phyloP scores from a whole-genome alignment of 306 rosid genomes.

The Biancaea sappan region DNA sequence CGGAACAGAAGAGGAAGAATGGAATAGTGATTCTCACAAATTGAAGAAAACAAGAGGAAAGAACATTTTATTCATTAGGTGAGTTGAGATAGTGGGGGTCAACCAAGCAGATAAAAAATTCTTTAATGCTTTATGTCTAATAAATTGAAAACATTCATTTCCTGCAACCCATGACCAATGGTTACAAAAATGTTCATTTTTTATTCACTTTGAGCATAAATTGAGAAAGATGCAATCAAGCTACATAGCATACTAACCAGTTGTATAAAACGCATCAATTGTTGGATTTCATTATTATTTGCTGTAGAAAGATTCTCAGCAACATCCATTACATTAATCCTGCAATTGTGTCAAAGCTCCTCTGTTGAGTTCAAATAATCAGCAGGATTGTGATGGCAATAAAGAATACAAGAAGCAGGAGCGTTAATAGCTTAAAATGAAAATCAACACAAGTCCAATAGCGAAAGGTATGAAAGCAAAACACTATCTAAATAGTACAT shows the following conservation, averaged over 20 bases:
- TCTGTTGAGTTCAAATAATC: constrained; percentile 26
- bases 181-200: constrained; percentile 3
- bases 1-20: neutral
- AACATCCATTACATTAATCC: constrained; percentile 69
- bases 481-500: neutral
- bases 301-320: constrained; percentile 50
- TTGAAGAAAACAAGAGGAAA: neutral
- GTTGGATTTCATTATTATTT: constrained; percentile 71
- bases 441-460: neutral
- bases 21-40: neutral
- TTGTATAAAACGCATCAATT: constrained; percentile 57
- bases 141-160: neutral
- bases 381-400: constrained; percentile 26
- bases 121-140: neutral
- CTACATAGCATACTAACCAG: constrained; percentile 49
- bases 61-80: constrained; percentile 18
- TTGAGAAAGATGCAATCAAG: constrained; percentile 10
- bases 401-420: constrained; percentile 15
- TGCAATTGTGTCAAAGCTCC: constrained; percentile 44
- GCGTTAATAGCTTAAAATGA: neutral
- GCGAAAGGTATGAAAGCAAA: constrained; percentile 27
- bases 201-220: constrained; percentile 27
- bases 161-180: constrained; percentile 14
- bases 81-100: constrained; percentile 10
- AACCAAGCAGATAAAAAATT: neutral